phyloP scores from a whole-genome alignment of 805 yeast genomes.

The Limtongia smithiae region DNA sequence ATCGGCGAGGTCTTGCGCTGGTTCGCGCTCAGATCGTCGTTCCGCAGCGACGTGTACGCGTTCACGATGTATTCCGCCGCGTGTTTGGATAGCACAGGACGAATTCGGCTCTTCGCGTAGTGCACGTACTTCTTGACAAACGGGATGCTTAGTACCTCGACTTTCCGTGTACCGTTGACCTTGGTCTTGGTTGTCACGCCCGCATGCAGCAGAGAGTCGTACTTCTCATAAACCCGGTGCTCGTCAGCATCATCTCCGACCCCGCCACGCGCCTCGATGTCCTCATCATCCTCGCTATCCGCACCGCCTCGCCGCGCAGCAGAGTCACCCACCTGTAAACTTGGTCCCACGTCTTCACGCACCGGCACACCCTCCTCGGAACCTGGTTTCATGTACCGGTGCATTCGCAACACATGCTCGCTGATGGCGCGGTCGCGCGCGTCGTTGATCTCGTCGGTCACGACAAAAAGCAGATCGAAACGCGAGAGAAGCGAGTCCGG shows the following conservation, averaged over 20 bases:
- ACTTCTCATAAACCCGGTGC: slow-evolving; percentile 68
- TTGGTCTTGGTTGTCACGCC: slow-evolving; percentile 51
- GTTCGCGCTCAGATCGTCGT: slow-evolving; percentile 50
- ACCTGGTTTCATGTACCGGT: slow-evolving; percentile 83
- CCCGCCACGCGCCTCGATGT: slow-evolving; percentile 45
- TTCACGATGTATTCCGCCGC: slow-evolving; percentile 80
- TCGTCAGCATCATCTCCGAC: slow-evolving; percentile 43
- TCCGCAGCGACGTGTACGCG: slow-evolving; percentile 77
- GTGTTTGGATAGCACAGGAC: slow-evolving; percentile 70
- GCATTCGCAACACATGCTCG: slow-evolving; percentile 93
- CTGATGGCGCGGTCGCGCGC: slow-evolving; percentile 79
- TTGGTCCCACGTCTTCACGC: slow-evolving; percentile 62
- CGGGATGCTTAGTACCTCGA: slow-evolving; percentile 64
- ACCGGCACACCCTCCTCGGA: slow-evolving; percentile 90
- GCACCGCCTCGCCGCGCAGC: slow-evolving; percentile 54
- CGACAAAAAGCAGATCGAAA: slow-evolving; percentile 91
- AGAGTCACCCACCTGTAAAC: slow-evolving; percentile 74
- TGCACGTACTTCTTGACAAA: slow-evolving; percentile 90
- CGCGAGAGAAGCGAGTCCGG: slow-evolving; percentile 96
- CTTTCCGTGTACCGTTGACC: slow-evolving; percentile 40
- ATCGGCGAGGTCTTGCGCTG: slow-evolving; percentile 78
- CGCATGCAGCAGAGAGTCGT: slow-evolving; percentile 75
- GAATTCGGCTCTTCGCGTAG: slow-evolving; percentile 83
- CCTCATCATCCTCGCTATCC: slow-evolving; percentile 46
- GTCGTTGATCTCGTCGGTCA: slow-evolving; percentile 90